Conservation (phyloP, 2,329 filamentous ascomycete genomes). For the Hymenoscyphus occultus region DNA sequence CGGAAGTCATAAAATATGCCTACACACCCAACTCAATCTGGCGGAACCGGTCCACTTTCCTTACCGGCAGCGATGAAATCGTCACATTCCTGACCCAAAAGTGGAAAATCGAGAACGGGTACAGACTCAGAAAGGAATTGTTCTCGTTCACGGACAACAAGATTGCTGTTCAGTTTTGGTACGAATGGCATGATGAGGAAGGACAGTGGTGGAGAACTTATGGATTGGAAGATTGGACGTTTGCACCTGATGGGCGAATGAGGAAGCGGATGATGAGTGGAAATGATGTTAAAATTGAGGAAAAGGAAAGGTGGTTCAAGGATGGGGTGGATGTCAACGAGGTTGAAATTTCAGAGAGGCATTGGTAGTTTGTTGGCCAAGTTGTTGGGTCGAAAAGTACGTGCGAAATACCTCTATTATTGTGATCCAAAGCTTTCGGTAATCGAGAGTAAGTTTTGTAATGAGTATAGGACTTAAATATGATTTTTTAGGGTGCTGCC, state of each 20-base stretch:
- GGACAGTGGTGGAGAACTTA: conserved; percentile 87
- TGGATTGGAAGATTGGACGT: conserved; percentile 78
- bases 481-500: too few relatives aligned
- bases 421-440: too few relatives aligned
- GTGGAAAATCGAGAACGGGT: conserved; percentile 69
- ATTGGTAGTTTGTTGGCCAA: conserved; percentile 51
- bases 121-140: conserved; percentile 76
- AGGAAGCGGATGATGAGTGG: conserved; percentile 73
- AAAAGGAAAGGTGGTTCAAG: conserved; percentile 65
- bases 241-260: conserved; percentile 67
- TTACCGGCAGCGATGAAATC: conserved; percentile 67
- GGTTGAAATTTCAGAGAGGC: conserved; percentile 63
- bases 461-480: too few relatives aligned
- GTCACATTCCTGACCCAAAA: conserved; percentile 67
- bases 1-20: conserved; percentile 61
- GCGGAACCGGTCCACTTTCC: conserved; percentile 72
- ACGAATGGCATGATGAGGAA: conserved; percentile 63
- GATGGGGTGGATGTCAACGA: conserved; percentile 66
- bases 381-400: too few relatives aligned
- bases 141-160: conserved; percentile 73
- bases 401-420: too few relatives aligned
- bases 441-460: too few relatives aligned
- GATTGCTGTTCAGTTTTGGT: conserved; percentile 87
- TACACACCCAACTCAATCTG: conserved; percentile 78
- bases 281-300: conserved; percentile 63